Base-by-base conservation (phyloP, 208 protist genomes). In the Wallacemonas collosoma region DNA sequence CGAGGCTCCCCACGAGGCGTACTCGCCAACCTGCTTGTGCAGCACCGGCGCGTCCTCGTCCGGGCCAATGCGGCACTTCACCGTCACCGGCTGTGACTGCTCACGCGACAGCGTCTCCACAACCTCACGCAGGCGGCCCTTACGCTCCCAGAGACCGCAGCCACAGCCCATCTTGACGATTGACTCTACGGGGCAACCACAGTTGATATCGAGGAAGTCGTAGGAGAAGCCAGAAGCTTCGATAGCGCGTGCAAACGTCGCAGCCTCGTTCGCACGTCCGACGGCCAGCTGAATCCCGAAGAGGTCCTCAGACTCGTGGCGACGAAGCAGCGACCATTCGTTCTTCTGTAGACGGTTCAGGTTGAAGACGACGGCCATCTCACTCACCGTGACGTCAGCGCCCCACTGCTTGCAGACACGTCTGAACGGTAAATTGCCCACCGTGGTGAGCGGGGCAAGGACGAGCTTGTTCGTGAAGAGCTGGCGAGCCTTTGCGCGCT, bases 391-490 rank as follows among this genome's bases (percentile, higher is more conserved):
- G 62, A 99, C 90, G 78, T 99, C 97, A 0, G 81, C 93, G 6
- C 95, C 95, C 61, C 95, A 90, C 8, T 74, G 73, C 72, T 97
- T 98, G 82, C 95, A 98, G 51, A 99, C 71, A 47, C 94, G 88
- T 40, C 98, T 92, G 72, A 98, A 99, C 12, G 98, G 98, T 56
- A 99, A 81, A 76, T 99, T 99, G 58, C 98, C 98, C 26, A 99
- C 96, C 6, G 98, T 99, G 6, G 98, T 99, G 39, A 99, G 91
- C 8, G 98, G 98, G 17, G 98, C 98, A 5, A 99, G 90, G 63
- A 98, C 90, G 12, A 98, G 73, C 84, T 99, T 98, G 71, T 95
- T 81, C 1, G 55, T 57, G 68, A 95, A 98, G 56, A 98, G 68
- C 38, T 90, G 76, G 40, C 77, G 70, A 51, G 73, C 69, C 62